These are phyloP conservation scores for Tubosaeta brunneosetosa DNA, from an alignment of 768 basidiomycete genomes.

Conservation along the genomic window DNA sequence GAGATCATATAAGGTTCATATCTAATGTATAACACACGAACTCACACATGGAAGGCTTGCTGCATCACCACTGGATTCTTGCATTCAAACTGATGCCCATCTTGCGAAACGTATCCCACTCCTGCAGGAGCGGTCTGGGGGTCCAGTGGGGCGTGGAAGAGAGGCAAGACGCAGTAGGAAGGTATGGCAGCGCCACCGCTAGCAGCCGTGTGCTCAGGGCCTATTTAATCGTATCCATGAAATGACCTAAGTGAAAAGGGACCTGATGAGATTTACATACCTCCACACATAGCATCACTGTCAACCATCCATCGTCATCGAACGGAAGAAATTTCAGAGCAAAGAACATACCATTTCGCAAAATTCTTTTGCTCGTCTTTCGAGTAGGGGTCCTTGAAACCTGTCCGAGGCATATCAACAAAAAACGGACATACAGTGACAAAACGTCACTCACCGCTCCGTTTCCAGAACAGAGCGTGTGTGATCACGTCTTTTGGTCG, in stretches of 20 bases:
- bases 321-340: background rate
- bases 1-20: background rate
- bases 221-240: conserved; percentile 27
- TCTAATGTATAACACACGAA: background rate
- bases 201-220: conserved; percentile 45
- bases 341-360: conserved; percentile 43
- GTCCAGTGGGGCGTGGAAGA: conserved; percentile 44
- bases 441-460: conserved; percentile 39
- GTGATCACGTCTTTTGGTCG: conserved; percentile 50
- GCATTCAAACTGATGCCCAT: conserved; percentile 54
- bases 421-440: background rate
- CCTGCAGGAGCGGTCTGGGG: conserved; percentile 26
- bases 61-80: conserved; percentile 48
- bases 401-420: conserved; percentile 23
- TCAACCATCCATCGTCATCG: background rate
- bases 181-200: conserved; percentile 39
- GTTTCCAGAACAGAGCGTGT: conserved; percentile 52
- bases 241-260: background rate
- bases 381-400: conserved; percentile 55
- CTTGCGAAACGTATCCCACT: conserved; percentile 48
- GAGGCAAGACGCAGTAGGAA: conserved; percentile 50
- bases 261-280: conserved; percentile 20
- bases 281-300: conserved; percentile 52
- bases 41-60: conserved; percentile 61
- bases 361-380: conserved; percentile 33